Conservation (phyloP, 805 yeast species). For the Sugiyamaella americana region DNA sequence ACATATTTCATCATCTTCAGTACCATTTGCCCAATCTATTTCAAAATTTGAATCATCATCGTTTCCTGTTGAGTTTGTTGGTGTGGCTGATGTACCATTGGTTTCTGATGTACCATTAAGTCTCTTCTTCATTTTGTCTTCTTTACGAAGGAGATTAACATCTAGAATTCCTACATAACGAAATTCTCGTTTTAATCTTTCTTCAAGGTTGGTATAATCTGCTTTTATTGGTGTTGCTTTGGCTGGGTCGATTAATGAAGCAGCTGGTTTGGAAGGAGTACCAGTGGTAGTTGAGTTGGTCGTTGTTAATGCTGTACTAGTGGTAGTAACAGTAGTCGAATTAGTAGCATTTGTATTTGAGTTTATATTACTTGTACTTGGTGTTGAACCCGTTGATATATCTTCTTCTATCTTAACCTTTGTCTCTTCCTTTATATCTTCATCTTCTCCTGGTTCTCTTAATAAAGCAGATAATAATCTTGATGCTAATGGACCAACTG, state of each 20-base stretch:
- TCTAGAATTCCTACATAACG: slow-evolving; percentile 81
- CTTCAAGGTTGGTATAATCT: slow-evolving; percentile 80
- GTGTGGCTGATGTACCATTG: slow-evolving; percentile 1
- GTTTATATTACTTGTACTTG: slow-evolving; percentile 11
- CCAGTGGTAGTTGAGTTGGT: neutral
- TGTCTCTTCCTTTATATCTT: slow-evolving; percentile 6
- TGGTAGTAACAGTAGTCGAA: slow-evolving; percentile 1
- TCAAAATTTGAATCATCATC: slow-evolving; percentile 27
- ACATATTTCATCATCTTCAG: slow-evolving; percentile 92
- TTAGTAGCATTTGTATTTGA: neutral
- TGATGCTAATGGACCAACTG: slow-evolving; percentile 88
- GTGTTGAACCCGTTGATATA: slow-evolving; percentile 6
- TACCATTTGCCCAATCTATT: slow-evolving; percentile 59
- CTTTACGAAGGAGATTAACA: slow-evolving; percentile 27
- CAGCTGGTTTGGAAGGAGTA: neutral
- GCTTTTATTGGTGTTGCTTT: slow-evolving; percentile 46
- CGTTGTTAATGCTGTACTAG: slow-evolving; percentile 35
- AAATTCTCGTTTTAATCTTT: slow-evolving; percentile 78
- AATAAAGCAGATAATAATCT: slow-evolving; percentile 77
- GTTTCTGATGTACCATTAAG: slow-evolving; percentile 1
- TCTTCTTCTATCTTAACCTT: slow-evolving; percentile 30
- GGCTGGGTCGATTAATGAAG: slow-evolving; percentile 14
- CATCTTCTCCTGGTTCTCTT: slow-evolving; percentile 20
- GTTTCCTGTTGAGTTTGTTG: slow-evolving; percentile 30
- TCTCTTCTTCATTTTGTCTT: slow-evolving; percentile 27